phyloP scores from a whole-genome alignment of 2,329 filamentous ascomycete genomes.

The Triangularia setosa region DNA sequence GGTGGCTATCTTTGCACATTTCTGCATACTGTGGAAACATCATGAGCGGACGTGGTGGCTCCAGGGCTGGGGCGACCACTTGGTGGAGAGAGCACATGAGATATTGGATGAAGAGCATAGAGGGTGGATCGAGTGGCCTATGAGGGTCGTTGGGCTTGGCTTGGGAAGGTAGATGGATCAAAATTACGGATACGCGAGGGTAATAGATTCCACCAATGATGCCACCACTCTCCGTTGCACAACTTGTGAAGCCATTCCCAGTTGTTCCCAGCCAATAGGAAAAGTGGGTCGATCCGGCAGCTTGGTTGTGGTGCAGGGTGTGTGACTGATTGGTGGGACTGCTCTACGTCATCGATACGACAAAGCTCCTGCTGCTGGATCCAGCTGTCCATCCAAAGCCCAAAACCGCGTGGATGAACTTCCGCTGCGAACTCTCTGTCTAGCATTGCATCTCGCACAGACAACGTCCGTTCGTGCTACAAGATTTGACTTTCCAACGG shows the following conservation, averaged over 20 bases:
- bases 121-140: slow-evolving; percentile 32
- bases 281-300: background rate
- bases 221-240: background rate
- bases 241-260: background rate
- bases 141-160: slow-evolving; percentile 16
- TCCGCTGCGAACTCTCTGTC: background rate
- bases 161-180: background rate
- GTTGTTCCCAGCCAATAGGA: background rate
- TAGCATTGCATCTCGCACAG: background rate
- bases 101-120: slow-evolving; percentile 34
- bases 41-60: slow-evolving; percentile 36
- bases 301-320: background rate
- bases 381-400: background rate
- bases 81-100: slow-evolving; percentile 29
- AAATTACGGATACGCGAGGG: background rate
- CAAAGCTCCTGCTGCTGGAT: background rate
- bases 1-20: slow-evolving; percentile 34
- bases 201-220: background rate
- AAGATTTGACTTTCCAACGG: background rate
- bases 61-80: slow-evolving; percentile 32
- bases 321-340: background rate
- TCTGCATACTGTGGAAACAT: slow-evolving; percentile 32
- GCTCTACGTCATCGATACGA: background rate
- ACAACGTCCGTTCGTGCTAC: background rate
- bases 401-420: background rate